Evolutionary conservation across 306 rosid genomes (phyloP).

Genomic region (Prunus salicina): DNA sequence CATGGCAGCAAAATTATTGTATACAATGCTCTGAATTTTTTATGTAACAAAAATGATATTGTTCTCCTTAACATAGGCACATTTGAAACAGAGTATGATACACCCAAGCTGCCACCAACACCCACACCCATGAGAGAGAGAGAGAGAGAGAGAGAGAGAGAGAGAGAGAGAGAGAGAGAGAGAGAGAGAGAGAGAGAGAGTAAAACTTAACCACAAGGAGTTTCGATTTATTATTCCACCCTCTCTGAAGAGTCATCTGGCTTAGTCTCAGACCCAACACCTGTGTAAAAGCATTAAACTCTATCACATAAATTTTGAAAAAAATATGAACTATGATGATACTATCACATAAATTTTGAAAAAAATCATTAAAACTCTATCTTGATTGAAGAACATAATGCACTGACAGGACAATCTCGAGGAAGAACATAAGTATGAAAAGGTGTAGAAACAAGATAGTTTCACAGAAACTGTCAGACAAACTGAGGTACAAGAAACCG

Average conservation of each 20-base stretch:
- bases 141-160: not conserved
- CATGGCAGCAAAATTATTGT: not conserved
- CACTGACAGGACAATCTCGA: not conserved
- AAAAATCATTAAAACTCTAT: not conserved
- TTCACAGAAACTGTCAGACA: not conserved
- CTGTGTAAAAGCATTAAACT: constrained; percentile 26
- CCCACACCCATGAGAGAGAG: not conserved
- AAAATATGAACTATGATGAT: not conserved
- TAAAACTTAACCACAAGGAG: constrained; percentile 72
- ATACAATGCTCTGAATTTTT: not conserved
- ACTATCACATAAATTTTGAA: not conserved
- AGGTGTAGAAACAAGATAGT: not conserved
- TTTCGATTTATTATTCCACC: constrained; percentile 98
- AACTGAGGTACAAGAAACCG: not conserved
- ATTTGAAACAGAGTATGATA: not conserved
- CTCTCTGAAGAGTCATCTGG: constrained; percentile 99
- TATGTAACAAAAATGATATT: not conserved
- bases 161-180: not conserved
- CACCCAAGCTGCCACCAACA: not conserved
- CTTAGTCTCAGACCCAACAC: constrained; percentile 87
- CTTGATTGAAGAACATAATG: not conserved
- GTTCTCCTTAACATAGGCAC: not conserved
- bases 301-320: not conserved
- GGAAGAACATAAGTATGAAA: no score
- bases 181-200: not conserved